Base-by-base conservation (phyloP, 1,284 basidiomycete species). In the Pyrrhoderma noxium region DNA sequence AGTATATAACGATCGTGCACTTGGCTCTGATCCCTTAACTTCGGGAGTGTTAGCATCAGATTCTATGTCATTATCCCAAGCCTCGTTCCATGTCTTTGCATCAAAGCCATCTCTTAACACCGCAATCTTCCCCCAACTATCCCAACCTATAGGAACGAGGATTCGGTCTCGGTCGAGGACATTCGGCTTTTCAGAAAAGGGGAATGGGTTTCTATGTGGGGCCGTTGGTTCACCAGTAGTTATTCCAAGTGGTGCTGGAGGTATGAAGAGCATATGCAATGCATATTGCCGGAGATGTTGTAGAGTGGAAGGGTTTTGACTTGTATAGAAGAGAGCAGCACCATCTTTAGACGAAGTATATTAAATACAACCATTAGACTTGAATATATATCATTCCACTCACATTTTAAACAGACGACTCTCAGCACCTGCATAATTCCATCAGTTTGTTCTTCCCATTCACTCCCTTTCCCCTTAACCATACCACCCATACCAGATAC, bases 401-500 rank as follows among this genome's bases (percentile, higher is more conserved):
- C 60, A 93, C 93, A 96, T 67, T 91, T 89, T 47, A 98, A 70
- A 62, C 91, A 96, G 53, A 98, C 79, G 0, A 92, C 92, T 25
- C 95, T 80, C 48, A 99, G 73, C 19, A 92, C 82, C 63, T 99
- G 95, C 82, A 98, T 95, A 18, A 97, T 77, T 48, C 89, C 89
- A 65, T 99, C 95, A 45, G 93, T 94, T 59, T 89, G 77, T 65
- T 98, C 95, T 66, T 99, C 96, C 86, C 92, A 94, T 60, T 89
- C 87, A 9, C 80, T 85, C 0, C 86, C 87, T 65, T 89, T 90
- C 0, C 86, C 87, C 66, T 88, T 89, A 2, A 88, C 85, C 82
- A 89, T 89, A 11, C 78, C 79, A 16, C 85, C 83, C 82, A 85
- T 88, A 1, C 80, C 84, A 2, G 79, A 79, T 2, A 79, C 68